A percentile compares a stretch with the other conserved stretches of the same genome.
Evolutionary conservation across 805 yeast species (phyloP).

Genomic region (Blastobotrys peoriensis): DNA sequence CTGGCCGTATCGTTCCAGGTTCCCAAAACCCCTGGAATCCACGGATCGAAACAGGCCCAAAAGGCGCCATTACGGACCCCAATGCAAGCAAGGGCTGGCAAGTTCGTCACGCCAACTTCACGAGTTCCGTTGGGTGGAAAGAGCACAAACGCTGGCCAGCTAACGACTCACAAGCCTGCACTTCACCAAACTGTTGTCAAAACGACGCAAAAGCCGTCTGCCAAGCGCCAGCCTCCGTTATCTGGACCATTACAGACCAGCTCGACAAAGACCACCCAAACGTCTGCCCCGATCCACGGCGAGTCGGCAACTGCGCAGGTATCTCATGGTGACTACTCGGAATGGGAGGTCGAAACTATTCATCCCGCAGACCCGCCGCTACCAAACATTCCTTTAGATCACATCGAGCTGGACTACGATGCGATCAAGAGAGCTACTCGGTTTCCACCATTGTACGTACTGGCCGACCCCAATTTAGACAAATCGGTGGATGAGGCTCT

Average conservation of each 20-base stretch:
- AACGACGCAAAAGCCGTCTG: not conserved
- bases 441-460: not conserved
- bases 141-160: constrained; percentile 13
- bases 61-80: constrained; percentile 1
- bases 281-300: not conserved
- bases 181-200: not conserved
- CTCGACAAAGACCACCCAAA: constrained; percentile 3
- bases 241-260: constrained; percentile 3
- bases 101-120: constrained; percentile 12
- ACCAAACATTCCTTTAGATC: constrained; percentile 16
- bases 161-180: constrained; percentile 4
- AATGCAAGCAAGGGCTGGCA: not conserved
- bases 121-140: constrained; percentile 23
- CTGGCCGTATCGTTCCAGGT: constrained; percentile 9
- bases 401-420: constrained; percentile 16
- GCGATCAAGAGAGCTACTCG: constrained; percentile 3
- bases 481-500: not conserved
- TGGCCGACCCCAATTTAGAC: not conserved
- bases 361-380: constrained; percentile 12
- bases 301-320: constrained; percentile 1
- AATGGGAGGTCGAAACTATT: constrained; percentile 15
- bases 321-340: constrained; percentile 4
- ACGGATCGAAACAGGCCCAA: constrained; percentile 2
- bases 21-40: constrained; percentile 12
- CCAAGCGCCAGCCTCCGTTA: constrained; percentile 8